phyloP scores from a whole-genome alignment of 768 basidiomycete species.

The Boletus edulis region DNA sequence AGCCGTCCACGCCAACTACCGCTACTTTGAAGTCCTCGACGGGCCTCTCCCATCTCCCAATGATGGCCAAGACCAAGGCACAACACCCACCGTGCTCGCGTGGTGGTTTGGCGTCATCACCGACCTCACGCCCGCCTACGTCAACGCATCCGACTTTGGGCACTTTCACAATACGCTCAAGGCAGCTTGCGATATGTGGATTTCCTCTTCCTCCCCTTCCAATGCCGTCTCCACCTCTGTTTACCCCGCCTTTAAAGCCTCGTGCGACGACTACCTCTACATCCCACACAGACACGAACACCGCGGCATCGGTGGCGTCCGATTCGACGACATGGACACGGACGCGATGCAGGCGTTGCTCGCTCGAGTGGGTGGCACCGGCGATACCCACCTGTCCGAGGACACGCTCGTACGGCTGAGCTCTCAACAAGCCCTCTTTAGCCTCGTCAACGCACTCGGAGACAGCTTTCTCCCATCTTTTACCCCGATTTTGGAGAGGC shows the following conservation, averaged over 20 bases:
- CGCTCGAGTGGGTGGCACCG: neutral
- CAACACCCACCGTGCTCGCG: constrained; percentile 11
- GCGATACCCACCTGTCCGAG: neutral
- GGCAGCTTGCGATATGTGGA: constrained; percentile 41
- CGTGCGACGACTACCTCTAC: constrained; percentile 55
- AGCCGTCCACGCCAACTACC: constrained; percentile 24
- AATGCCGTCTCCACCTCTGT: constrained; percentile 24
- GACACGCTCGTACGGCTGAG: constrained; percentile 11
- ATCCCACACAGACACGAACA: constrained; percentile 50
- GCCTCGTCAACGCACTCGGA: constrained; percentile 40
- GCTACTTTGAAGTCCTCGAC: constrained; percentile 26
- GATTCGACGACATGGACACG: constrained; percentile 51
- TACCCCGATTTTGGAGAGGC: constrained; percentile 40
- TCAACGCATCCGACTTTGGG: constrained; percentile 40
- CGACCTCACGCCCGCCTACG: constrained; percentile 52
- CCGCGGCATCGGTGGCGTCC: constrained; percentile 56
- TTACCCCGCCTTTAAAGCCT: constrained; percentile 47
- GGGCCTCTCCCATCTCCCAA: neutral
- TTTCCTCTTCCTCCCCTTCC: too few relatives aligned
- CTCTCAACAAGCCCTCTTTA: constrained; percentile 40
- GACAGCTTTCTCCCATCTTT: constrained; percentile 49
- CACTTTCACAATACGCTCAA: constrained; percentile 49
- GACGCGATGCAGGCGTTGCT: constrained; percentile 29
- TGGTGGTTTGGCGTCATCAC: constrained; percentile 29
- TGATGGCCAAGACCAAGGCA: neutral